A percentile compares a stretch with the other conserved stretches of the same genome.
Evolutionary conservation across 306 rosid genomes (phyloP).

Genomic region (Hippophae tibetana): DNA sequence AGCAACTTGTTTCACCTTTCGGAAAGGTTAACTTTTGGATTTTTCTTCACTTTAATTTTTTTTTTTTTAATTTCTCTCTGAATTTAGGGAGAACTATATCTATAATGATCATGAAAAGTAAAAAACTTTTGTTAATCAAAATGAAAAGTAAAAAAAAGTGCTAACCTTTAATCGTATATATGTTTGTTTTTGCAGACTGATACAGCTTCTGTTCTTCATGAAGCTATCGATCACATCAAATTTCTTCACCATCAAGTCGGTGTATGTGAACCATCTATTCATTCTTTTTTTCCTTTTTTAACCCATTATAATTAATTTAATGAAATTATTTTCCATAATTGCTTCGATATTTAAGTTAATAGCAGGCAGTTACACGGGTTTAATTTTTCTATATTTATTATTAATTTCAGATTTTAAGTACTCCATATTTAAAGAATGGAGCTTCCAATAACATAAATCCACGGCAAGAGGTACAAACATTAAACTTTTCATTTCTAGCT

Average conservation of each 20-base stretch:
- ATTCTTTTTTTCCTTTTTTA: not conserved
- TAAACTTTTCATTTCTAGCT: not conserved
- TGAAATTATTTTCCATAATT: no score
- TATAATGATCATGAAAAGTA: slow-evolving; percentile 14
- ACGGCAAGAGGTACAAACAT: slow-evolving; percentile 43
- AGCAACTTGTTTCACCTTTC: slow-evolving; percentile 97
- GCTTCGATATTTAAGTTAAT: no score
- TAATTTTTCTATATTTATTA: no score
- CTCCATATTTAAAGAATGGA: slow-evolving; percentile 72
- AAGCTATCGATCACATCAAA: slow-evolving; percentile 95
- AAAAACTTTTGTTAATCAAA: slow-evolving; percentile 16
- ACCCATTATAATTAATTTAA: no score
- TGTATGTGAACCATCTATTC: slow-evolving; percentile 40
- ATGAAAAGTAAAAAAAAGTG: slow-evolving; percentile 18
- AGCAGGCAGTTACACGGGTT: no score
- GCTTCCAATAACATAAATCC: slow-evolving; percentile 22
- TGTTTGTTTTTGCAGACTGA: slow-evolving; percentile 52
- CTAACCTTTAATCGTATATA: slow-evolving; percentile 15
- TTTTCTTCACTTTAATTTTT: slow-evolving; percentile 13
- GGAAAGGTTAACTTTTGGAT: slow-evolving; percentile 71
- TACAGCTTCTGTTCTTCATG: slow-evolving; percentile 97
- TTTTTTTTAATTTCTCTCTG: no score
- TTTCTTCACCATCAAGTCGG: slow-evolving; percentile 94
- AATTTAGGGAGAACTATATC: not conserved
- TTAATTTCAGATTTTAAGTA: slow-evolving; percentile 58